These are phyloP conservation scores for Solanum infundibuliforme DNA, from an alignment of 257 asterid species.

Conservation along the genomic window DNA sequence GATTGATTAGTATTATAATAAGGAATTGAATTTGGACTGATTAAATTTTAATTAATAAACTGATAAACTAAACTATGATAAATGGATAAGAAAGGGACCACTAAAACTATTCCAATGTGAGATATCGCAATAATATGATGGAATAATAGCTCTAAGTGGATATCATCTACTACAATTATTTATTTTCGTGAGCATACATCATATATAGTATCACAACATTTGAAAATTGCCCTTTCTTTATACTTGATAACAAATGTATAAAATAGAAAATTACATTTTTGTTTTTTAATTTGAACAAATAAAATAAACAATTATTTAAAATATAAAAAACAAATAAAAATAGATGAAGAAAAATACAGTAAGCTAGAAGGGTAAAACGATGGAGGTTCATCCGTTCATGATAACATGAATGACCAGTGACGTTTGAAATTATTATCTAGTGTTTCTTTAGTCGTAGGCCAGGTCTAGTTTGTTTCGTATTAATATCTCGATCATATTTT, in stretches of 20 bases:
- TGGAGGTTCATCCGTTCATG: neutral
- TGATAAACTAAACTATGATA: neutral
- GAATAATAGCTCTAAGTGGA: neutral
- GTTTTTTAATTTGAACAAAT: too few species aligned
- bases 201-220: neutral
- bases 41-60: neutral
- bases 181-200: too few species aligned
- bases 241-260: neutral
- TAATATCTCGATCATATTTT: neutral
- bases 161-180: neutral
- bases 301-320: too few species aligned
- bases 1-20: neutral
- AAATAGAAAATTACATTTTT: too few species aligned
- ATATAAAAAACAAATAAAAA: neutral
- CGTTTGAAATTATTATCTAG: neutral
- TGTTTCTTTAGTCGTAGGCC: neutral
- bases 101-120: neutral
- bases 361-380: neutral
- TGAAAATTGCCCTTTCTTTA: neutral
- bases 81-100: neutral
- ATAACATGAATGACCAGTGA: neutral
- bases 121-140: neutral
- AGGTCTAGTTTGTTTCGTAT: neutral
- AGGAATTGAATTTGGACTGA: neutral
- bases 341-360: neutral